Evolutionary conservation across 352 stramenopile species (phyloP).

Genomic region (Globisporangium alternatum): DNA sequence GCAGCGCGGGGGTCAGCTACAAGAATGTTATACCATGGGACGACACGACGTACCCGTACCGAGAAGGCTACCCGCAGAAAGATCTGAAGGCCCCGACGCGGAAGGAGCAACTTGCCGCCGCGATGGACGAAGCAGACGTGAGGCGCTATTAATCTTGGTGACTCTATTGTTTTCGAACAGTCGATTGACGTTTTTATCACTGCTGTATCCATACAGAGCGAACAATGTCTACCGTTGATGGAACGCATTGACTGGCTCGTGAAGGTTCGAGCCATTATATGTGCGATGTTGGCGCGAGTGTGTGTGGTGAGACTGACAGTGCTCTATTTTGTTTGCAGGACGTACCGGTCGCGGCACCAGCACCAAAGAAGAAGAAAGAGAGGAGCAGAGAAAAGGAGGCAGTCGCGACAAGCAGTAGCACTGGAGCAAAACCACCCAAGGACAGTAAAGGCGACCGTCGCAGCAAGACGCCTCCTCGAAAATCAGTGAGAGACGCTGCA

Average conservation of each 20-base stretch:
- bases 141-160: not conserved
- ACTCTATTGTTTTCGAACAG: not conserved
- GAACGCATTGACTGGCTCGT: constrained; percentile 16
- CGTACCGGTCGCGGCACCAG: not conserved
- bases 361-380: constrained; percentile 6
- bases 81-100: constrained; percentile 4
- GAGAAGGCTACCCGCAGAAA: constrained; percentile 12
- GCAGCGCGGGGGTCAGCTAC: constrained; percentile 10
- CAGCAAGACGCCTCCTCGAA: not conserved
- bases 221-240: constrained; percentile 8
- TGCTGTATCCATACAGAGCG: constrained; percentile 3
- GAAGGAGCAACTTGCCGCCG: constrained; percentile 5
- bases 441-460: not conserved
- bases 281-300: not conserved
- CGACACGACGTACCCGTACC: constrained; percentile 13
- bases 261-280: constrained; percentile 2
- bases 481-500: not conserved
- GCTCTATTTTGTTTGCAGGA: not conserved
- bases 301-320: not conserved
- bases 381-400: constrained; percentile 9
- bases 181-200: not conserved
- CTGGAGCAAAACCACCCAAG: not conserved
- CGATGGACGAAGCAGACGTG: constrained; percentile 14
- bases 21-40: constrained; percentile 14
- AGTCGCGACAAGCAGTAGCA: not conserved